Evolutionary conservation across 192 early-diverging fungal genomes (phyloP), one percentile per base, ranked within the genome.

Genomic region (Backusella psychrophila): DNA sequence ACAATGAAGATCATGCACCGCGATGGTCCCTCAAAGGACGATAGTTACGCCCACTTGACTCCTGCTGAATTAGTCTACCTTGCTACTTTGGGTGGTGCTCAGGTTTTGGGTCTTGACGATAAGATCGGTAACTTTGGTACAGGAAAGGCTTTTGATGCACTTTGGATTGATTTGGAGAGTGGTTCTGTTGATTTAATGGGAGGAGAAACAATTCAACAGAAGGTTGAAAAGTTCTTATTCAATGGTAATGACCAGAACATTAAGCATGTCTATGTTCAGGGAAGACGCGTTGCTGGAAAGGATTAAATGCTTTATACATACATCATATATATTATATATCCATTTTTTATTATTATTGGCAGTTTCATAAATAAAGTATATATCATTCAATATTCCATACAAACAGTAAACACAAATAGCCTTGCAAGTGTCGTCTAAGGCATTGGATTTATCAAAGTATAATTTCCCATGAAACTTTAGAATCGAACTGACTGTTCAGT

Each of bases 61-160:
- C 86, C 91, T 17, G 76, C 83, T 1, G 95, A 99, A 78, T 86
- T 90, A 42, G 83, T 96, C 72, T 96, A 94, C 77, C 78, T 99
- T 69, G 96, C 96, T 17, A 99, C 97, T 0, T 78, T 96, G 78
- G 97, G 96, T 72, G 96, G 97, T 44, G 97, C 97, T 1, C 79
- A 90, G 29, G 90, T 94, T 6, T 84, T 97, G 83, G 90, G 90
- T 65, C 78, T 96, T 72, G 88, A 89, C 12, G 83, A 89, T 33
- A 77, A 76, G 6, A 86, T 96, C 23, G 97, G 97, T n/a, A 96
- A 92, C 75, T 95, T 99, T 81, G 80, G 83, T 41, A 76, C 81
- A 11, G 95, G 94, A 34, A 99, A 99, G 81, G 87, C 94, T 26
- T 96, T 99, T 88, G 97, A 99, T 83, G 97, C 97, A 17, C 84